Evolutionary conservation across 305 asterid genomes (phyloP), one percentile per base, ranked within the genome.

Genomic region (Andrographis paniculata): DNA sequence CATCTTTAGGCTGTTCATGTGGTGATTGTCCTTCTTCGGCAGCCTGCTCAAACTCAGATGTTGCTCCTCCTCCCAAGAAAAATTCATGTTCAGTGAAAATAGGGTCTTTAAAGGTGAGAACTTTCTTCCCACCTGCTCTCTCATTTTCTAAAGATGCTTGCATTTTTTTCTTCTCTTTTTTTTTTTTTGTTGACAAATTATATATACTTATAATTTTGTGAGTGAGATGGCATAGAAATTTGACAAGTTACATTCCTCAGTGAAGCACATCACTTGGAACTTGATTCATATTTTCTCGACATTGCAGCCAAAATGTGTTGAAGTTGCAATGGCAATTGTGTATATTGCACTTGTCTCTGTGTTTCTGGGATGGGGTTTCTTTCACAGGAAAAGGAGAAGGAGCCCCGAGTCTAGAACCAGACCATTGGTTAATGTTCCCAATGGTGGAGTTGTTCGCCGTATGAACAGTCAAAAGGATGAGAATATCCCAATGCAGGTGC

Each of bases 261-360:
- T 48, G 43, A 45, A 58, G 19, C 20, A 41, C 31, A 30, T 30
- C 20, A 30, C 22, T 41, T 28, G 18, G 45, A 53, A 56, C 36
- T 35, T 63, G 48, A 5, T 45, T 45, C n/a, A 23, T 18, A 12
- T 48, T 65, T 55, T 66, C 36, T 48, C 45, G 47, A 46, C 9
- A n/a, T n/a, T 78, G 83, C 93, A 92, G 99, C 95, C 83, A 55
- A 87, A 82, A 70, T 92, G 99, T 57, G 68, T 92, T 68, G 99
- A 92, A 69, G 79, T 87, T 70, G 66, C 93, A 43, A 64, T 87
- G 45, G 69, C 99, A 52, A 59, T 82, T 66, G 47, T 77, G 56
- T 92, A 92, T 64, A 62, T 87, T 48, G 61, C 79, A 55, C 68
- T 82, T 52, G 82, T 73, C 52, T 84, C 99, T 33, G 27, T 70